A percentile compares a stretch with the other conserved stretches of the same genome.
Conservation (phyloP, 164 flowering plant genomes). For the Piper betle region DNA sequence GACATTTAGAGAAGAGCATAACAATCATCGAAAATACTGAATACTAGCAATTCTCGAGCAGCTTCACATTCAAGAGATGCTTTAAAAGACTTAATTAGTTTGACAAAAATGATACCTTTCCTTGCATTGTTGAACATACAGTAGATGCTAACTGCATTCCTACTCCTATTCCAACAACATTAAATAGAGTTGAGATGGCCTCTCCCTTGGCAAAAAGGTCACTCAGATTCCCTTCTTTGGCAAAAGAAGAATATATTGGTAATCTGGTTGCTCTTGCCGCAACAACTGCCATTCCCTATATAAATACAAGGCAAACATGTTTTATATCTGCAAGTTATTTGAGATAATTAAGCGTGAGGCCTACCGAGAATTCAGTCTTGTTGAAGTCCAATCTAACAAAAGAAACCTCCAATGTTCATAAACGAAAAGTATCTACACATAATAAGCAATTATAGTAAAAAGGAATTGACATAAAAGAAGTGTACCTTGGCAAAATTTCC, state of each 20-base stretch:
- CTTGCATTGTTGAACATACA: constrained; percentile 84
- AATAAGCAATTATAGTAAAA: background rate
- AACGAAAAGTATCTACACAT: too few species aligned
- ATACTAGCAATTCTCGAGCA: too few species aligned
- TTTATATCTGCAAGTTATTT: background rate
- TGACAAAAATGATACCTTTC: constrained; percentile 49
- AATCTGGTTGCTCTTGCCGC: constrained; percentile 96
- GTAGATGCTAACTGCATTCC: constrained; percentile 88
- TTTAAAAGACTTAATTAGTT: too few species aligned
- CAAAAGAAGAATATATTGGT: constrained; percentile 95
- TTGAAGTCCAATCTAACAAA: background rate
- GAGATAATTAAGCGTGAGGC: background rate
- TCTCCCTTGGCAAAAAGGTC: constrained; percentile 97
- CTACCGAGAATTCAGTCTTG: background rate
- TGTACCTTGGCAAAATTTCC: constrained; percentile 93
- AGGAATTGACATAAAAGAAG: too few species aligned
- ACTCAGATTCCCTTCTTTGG: constrained; percentile 97
- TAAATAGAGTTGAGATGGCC: constrained; percentile 90
- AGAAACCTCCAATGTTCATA: background rate
- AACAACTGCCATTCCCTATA: constrained; percentile 96
- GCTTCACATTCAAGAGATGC: too few species aligned
- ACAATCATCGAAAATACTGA: too few species aligned
- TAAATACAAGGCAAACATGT: constrained; percentile 2
- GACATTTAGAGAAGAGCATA: too few species aligned
- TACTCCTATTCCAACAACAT: constrained; percentile 71